Percentiles rank a stretch among this genome's conserved stretches.
Evolutionary conservation across 169 alveolate genomes (phyloP).

Genomic region (Babesia divergens): DNA sequence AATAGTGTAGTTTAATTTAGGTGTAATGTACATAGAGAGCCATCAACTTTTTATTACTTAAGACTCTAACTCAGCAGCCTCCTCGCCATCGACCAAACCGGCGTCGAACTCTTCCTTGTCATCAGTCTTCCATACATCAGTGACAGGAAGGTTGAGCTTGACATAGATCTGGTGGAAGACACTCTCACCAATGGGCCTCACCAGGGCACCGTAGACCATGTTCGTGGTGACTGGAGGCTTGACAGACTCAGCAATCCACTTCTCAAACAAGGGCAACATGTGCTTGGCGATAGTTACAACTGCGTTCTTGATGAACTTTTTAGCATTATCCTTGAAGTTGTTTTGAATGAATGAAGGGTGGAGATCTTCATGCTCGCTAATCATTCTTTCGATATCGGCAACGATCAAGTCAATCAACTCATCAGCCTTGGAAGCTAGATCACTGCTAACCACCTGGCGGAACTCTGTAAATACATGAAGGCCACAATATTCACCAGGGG

Average conservation of each 20-base stretch:
- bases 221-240: slow-evolving; percentile 60
- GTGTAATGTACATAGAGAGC: no score
- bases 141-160: slow-evolving; percentile 32
- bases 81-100: slow-evolving; percentile 18
- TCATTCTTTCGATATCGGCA: slow-evolving; percentile 40
- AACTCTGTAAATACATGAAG: slow-evolving; percentile 22
- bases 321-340: slow-evolving; percentile 23
- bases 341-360: slow-evolving; percentile 16
- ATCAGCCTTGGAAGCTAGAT: slow-evolving; percentile 49
- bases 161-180: slow-evolving; percentile 55
- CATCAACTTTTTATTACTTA: neutral
- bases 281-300: slow-evolving; percentile 40
- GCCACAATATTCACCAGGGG: no score
- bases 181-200: slow-evolving; percentile 55
- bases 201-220: slow-evolving; percentile 49
- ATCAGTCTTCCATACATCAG: slow-evolving; percentile 29
- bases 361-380: slow-evolving; percentile 8
- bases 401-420: slow-evolving; percentile 56
- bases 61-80: neutral
- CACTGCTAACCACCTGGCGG: slow-evolving; percentile 37
- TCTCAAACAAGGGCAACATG: slow-evolving; percentile 56
- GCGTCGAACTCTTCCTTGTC: slow-evolving; percentile 23
- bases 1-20: neutral
- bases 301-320: slow-evolving; percentile 42
- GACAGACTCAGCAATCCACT: slow-evolving; percentile 58